Conservation (phyloP, 2,329 filamentous ascomycete species). For the Hymenotorrendiella dingleyae region DNA sequence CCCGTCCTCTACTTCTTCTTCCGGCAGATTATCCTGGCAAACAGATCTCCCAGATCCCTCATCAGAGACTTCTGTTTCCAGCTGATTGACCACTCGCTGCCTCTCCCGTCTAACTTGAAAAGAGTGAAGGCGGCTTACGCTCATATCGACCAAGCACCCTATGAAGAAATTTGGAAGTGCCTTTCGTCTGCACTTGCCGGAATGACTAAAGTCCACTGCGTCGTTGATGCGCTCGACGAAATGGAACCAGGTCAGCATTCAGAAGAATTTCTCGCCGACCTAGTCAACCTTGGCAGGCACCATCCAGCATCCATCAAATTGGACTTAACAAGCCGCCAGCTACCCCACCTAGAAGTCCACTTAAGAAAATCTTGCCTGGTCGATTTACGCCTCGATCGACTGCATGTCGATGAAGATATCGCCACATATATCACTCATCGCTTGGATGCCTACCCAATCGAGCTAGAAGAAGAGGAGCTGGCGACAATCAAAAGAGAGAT, state of each 20-base stretch:
- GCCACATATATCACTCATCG: too few species aligned
- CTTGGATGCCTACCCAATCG: too few species aligned
- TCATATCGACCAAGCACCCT: slow-evolving; percentile 22
- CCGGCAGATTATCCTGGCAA: slow-evolving; percentile 32
- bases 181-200: slow-evolving; percentile 18
- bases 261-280: too few species aligned
- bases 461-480: too few species aligned
- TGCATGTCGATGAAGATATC: too few species aligned
- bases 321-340: too few species aligned
- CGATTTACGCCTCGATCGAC: too few species aligned
- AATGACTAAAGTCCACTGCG: slow-evolving; percentile 33
- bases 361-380: too few species aligned
- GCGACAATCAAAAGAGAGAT: slow-evolving; percentile 18
- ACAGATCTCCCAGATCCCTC: slow-evolving; percentile 24
- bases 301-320: too few species aligned
- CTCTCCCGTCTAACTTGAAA: slow-evolving; percentile 8
- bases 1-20: slow-evolving; percentile 32
- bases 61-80: slow-evolving; percentile 32
- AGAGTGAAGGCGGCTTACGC: slow-evolving; percentile 3
- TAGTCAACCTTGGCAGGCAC: too few species aligned
- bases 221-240: slow-evolving; percentile 44
- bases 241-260: too few species aligned
- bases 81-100: slow-evolving; percentile 23
- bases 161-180: slow-evolving; percentile 27
- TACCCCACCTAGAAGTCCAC: too few species aligned